These are phyloP conservation scores for Boletus semigastroideus DNA, from an alignment of 1,284 basidiomycete species.

Conservation along the genomic window DNA sequence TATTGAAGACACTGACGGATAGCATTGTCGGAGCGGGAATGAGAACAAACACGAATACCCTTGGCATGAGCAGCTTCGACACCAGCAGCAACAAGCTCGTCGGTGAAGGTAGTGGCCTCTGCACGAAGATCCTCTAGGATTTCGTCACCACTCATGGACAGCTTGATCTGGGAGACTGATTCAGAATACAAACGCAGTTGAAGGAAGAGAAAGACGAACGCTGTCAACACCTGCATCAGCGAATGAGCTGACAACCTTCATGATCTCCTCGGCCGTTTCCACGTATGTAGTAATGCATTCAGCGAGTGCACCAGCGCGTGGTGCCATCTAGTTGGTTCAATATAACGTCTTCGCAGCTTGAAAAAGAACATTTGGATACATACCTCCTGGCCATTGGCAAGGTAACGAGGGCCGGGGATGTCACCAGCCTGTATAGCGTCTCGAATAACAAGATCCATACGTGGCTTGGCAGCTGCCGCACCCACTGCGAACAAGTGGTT, in stretches of 20 bases:
- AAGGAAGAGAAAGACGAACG: conserved; percentile 10
- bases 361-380: neutral
- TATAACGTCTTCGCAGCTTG: neutral
- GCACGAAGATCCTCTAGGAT: conserved; percentile 35
- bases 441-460: conserved; percentile 31
- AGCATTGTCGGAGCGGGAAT: conserved; percentile 33
- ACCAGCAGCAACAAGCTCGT: conserved; percentile 31
- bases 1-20: conserved; percentile 34
- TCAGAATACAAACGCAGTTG: neutral
- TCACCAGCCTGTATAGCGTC: conserved; percentile 34
- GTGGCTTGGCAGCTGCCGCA: conserved; percentile 33
- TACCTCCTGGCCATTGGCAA: conserved; percentile 33
- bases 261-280: conserved; percentile 27
- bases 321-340: conserved; percentile 30
- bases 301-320: conserved; percentile 29
- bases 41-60: conserved; percentile 35
- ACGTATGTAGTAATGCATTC: conserved; percentile 33
- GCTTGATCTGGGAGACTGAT: conserved; percentile 20
- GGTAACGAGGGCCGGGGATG: conserved; percentile 33
- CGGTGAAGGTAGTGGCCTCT: conserved; percentile 35
- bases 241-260: conserved; percentile 13
- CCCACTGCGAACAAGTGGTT: conserved; percentile 18
- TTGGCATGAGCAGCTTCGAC: conserved; percentile 32
- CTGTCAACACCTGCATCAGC: conserved; percentile 25
- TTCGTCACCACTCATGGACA: conserved; percentile 37